Base-by-base conservation (phyloP, 345 rosid genomes). In the Rhizophora mangle region DNA sequence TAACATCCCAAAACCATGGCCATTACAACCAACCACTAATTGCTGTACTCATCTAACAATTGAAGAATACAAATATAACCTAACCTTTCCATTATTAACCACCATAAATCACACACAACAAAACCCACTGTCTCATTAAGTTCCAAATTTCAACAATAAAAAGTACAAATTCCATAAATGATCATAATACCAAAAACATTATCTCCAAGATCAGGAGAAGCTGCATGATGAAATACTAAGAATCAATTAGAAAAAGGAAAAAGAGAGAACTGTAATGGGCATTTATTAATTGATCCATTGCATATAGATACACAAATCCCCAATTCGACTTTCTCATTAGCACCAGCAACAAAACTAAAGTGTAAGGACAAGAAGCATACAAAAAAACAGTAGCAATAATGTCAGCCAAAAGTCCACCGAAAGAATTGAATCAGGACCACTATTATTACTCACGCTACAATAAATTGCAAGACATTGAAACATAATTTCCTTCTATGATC, bases 111-210 rank as follows among this genome's bases (percentile, higher is more conserved):
- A 16, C 62, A 16, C 62, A 9, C 13, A 43, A 53, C 67, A 56
- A 20, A 73, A 43, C 66, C 60, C 72, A 57, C 72, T 32, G 55
- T 63, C 32, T 64, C 56, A 13, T 30, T 24, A 15, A 79, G 60
- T 68, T 7, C 11, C 10, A 36, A 47, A 10, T 37, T 24, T 11
- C 43, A 19, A 52, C 29, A 62, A 19, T 62, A 36, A 13, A 21
- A 21, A 24, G 43, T 13, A 62, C 2, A 62, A 22, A 36, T 36
- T 11, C 29, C 16, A 22, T 22, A 63, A 39, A 32, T 39, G 46
- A 39, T 63, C 30, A 22, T 21, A 4, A 27, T 22, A 26, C 31
- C 27, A 20, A 6, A 19, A 31, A 62, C 47, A 43, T 43, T 43
- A 4, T 43, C 47, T 43, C 4, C 16, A 43, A 37, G 15, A 43